Base-by-base conservation (phyloP, 176 grass and related monocot species). In the Oryza coarctata region DNA sequence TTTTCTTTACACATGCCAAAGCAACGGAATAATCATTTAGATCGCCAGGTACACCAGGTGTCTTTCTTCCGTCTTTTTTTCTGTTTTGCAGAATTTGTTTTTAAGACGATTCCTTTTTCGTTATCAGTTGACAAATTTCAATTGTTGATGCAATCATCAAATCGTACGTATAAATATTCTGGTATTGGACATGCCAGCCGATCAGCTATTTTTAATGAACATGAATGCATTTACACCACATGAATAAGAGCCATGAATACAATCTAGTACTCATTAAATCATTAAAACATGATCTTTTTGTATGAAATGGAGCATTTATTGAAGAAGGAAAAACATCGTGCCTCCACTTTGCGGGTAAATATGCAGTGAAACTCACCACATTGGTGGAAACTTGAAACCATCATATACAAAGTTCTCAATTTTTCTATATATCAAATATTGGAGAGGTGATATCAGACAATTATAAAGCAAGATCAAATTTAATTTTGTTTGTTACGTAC, bases 1-100 rank as follows among this genome's bases (percentile, higher is more conserved):
- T 64, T 87, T 75, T 69, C 0, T 82, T 77, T 71, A 65, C 86
- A 64, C 67, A 83, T 72, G 73, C 65, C 55, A 87, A 87, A 76
- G 71, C 36, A 39, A 18, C 1, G 6, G 44, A 33, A 60, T 66
- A 38, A 66, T 73, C 41, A 40, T 64, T 22, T 36, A 1, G 68
- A 73, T 50, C 71, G 40, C 31, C 12, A 74, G 4, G 31, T 5
- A 45, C 71, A 50, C 18, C 22, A 22, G 1, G 9, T 63, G n/a
- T 0, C 1, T 13, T 28, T 76, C 11, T 32, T 26, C 27, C 35
- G 6, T 60, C 22, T 29, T 35, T 12, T 39, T 31, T 31, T 17
- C 5, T n/a, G 50, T 13, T 28, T 28, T 7, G 9, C 41, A 35
- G 11, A n/a, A 22, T 30, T 60, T 81, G 13, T 81, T 39, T 17